phyloP scores from a whole-genome alignment of 257 asterid species.

The Solanum clarkiae region DNA sequence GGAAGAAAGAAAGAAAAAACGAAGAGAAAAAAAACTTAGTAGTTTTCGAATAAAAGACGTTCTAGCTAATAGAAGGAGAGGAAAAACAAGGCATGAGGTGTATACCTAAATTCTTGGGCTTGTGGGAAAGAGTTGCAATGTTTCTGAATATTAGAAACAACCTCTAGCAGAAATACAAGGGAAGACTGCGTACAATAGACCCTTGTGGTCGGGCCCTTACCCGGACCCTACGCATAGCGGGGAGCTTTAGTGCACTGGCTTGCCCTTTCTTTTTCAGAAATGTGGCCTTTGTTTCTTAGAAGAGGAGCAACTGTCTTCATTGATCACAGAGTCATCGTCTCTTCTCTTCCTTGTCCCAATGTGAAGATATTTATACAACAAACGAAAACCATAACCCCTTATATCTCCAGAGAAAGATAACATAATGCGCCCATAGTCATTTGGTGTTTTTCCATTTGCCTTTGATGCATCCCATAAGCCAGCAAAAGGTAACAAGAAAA shows the following conservation, averaged over 20 bases:
- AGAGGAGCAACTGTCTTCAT: background rate
- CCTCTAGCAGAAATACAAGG: too few relatives aligned
- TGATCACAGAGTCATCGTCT: background rate
- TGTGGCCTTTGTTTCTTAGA: background rate
- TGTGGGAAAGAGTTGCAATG: background rate
- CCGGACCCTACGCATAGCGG: too few relatives aligned
- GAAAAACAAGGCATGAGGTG: too few relatives aligned
- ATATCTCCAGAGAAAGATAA: background rate
- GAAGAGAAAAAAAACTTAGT: too few relatives aligned
- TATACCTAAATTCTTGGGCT: too few relatives aligned
- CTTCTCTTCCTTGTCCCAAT: background rate
- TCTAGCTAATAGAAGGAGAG: too few relatives aligned
- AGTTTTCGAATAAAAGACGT: too few relatives aligned
- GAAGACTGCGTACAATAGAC: too few relatives aligned
- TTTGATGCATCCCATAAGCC: background rate
- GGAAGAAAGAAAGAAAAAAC: too few relatives aligned
- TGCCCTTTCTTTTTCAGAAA: too few relatives aligned
- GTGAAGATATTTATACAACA: background rate
- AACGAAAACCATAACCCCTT: background rate
- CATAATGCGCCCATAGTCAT: background rate
- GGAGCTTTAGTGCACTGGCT: too few relatives aligned
- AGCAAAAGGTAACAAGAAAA: background rate
- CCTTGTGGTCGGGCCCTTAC: too few relatives aligned
- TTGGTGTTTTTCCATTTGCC: background rate
- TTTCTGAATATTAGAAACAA: background rate